Evolutionary conservation across 768 basidiomycete genomes (phyloP), one percentile per base, ranked within the genome.

Genomic region (Saitozyma sp.): DNA sequence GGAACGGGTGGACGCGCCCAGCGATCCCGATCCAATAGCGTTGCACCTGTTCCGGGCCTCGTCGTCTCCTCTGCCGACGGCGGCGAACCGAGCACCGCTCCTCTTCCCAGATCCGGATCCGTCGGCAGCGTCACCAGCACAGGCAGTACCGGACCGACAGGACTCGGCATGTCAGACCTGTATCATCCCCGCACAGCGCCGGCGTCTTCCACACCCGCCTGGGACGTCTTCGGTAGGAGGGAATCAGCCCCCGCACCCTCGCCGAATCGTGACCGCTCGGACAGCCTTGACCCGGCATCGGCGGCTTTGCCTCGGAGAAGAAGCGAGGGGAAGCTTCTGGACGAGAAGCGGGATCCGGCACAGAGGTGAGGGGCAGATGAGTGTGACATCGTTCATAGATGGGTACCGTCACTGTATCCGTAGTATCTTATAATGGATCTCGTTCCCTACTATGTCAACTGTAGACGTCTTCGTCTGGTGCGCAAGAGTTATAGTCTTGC

Each of bases 1-100:
- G 79, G 79, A 14, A 75, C 77, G 5, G 79, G 79, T n/a, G 79
- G 79, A 13, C 62, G 79, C 43, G 77, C 77, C 14, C 73, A 79
- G 39, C 51, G 78, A 46, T 56, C 50, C 7, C 51, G 71, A 45
- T 43, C 68, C 56, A 61, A 42, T 38, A 58, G 52, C 14, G 41
- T 49, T 16, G 37, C 45, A 46, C n/a, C 45, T 11, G n/a, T 46
- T 6, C 13, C n/a, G 13, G 13, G 13, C 13, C 45, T 17, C 45
- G n/a, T 46, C 45, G 50, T 19, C 40, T 19, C 40, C 38, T 20
- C 50, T 19, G 51, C 38, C 8, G 20, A 37, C 8, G 17, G 38
- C 29, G 29, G 29, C 29, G 29, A 5, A 5, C 29, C 53, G 29
- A 38, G 20, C 61, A 17, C 19, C 46, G 37, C 29, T 7, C 17